Base-by-base conservation (phyloP, 768 basidiomycete genomes). In the Russula sp. region DNA sequence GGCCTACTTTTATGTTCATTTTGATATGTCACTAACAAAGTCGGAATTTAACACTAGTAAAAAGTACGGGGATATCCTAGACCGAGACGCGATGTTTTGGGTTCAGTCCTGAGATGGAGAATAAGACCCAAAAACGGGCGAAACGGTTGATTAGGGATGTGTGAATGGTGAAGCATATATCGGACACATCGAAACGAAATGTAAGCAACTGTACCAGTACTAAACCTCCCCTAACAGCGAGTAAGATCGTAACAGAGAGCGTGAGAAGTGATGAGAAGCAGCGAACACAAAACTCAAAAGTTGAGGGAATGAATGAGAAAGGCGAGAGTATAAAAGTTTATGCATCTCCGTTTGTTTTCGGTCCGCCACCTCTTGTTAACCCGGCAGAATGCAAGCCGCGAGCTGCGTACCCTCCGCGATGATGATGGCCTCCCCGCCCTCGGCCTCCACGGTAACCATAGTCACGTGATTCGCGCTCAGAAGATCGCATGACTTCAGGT, bases 381-480 rank as follows among this genome's bases (percentile, higher is more conserved):
- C 90, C 90, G 18, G 88, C 90, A 10, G 85, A 84, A 5, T 85
- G 82, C 59, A 91, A 81, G 14, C 83, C 84, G 64, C 89, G 78
- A 14, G 83, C 80, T n/a, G 82, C 86, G 70, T 79, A 91, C 2
- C 83, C 84, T 13, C 81, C n/a, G n/a, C n/a, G n/a, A n/a, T n/a
- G 38, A 40, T 40, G 38, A 38, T 16, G 70, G n/a, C 79, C 77
- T 2, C 81, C 82, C 24, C 83, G 81, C 30, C 86, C 79, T 2
- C 87, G 80, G 18, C 84, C 79, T 24, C 84, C 78, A 18, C 72
- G 69, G 24, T 26, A 65, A 22, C 65, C 76, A 55, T 61, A 69
- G 0, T 69, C 56, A 36, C 73, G 74, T 26, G 72, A 73, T 51
- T 80, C 80, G 63, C 77, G 78, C 59, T 84, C 89, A n/a, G 36